A percentile compares a stretch with the other conserved stretches of the same genome.
phyloP scores from a whole-genome alignment of 495 filamentous ascomycete genomes.

The Talaromyces wortmannii region DNA sequence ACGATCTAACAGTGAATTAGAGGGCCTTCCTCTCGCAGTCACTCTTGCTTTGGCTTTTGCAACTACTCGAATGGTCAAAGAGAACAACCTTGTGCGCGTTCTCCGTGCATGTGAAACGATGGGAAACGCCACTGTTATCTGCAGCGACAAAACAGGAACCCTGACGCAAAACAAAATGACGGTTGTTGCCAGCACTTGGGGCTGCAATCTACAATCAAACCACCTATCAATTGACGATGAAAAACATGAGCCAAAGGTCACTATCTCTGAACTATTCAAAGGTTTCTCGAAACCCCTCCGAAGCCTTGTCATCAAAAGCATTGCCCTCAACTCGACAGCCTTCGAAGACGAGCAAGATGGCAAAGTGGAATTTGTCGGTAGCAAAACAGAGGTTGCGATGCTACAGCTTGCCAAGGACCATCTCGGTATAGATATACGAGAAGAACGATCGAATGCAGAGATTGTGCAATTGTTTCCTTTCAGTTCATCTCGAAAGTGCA shows the following conservation, averaged over 20 bases:
- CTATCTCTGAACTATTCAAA: conserved; percentile 27
- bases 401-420: conserved; percentile 54
- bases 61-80: conserved; percentile 63
- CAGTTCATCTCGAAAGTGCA: conserved; percentile 62
- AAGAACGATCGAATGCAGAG: conserved; percentile 51
- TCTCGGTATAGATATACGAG: conserved; percentile 55
- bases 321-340: conserved; percentile 60
- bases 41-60: conserved; percentile 63
- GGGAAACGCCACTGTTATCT: conserved; percentile 65
- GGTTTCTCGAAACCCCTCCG: conserved; percentile 31
- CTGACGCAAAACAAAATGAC: conserved; percentile 70
- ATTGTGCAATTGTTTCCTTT: conserved; percentile 62
- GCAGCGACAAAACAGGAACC: conserved; percentile 66
- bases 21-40: conserved; percentile 62
- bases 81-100: conserved; percentile 62
- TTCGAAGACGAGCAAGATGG: conserved; percentile 59
- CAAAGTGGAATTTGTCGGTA: conserved; percentile 51
- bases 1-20: conserved; percentile 13
- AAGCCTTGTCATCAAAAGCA: conserved; percentile 50
- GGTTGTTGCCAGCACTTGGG: conserved; percentile 55
- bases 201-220: conserved; percentile 44
- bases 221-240: conserved; percentile 24
- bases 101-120: conserved; percentile 65
- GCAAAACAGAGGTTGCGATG: conserved; percentile 66
- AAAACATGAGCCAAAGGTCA: conserved; percentile 6